Base-by-base conservation (phyloP, 352 stramenopile genomes). In the Pythium rishiriense region DNA sequence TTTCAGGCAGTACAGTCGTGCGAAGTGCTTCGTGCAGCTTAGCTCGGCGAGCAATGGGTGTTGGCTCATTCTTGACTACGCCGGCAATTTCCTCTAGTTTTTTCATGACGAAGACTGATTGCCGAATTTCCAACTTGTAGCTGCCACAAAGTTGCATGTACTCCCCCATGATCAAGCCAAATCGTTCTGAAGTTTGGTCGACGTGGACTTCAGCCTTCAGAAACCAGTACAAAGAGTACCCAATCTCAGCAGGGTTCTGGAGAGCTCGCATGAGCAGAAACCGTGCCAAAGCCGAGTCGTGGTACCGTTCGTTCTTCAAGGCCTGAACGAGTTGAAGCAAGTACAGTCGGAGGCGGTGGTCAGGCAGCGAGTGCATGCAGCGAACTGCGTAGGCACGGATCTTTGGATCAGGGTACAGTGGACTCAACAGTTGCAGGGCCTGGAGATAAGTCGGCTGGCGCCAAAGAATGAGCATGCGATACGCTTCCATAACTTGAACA, bases 31-130 rank as follows among this genome's bases (percentile, higher is more conserved):
- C 62, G 6, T 88, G 78, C 0, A 97, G 70, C 25, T 81, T 88
- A 5, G 81, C 70, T 24, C 81, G 73, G 11, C 75, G 64, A 61
- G 62, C 77, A 39, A 47, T 55, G 8, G 73, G 60, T 0, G 76
- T 81, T 12, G 64, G 35, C 17, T 90, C 74, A 1, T 62, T 17
- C 62, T 96, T 96, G 0, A 98, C 78, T 2, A 76, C 61, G 0
- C 53, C 62, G 8, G 88, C 83, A 52, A 97, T 85, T 8, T 74
- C 73, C 57, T 97, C 84, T 1, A 98, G 80, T 60, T 96, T 89
- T 52, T 87, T 95, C 83, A 98, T 95, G 0, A 98, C 79, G 66
- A 94, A 97, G 49, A 94, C 85, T 6, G 94, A 96, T 56, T 98
- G 87, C 3, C 89, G 86, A 24, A 98, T 90, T 55, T 92, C 91